Percentiles rank a stretch among this genome's conserved stretches.
These are phyloP conservation scores for Tylopilus sp. DNA, from an alignment of 768 basidiomycete species.

Conservation along the genomic window DNA sequence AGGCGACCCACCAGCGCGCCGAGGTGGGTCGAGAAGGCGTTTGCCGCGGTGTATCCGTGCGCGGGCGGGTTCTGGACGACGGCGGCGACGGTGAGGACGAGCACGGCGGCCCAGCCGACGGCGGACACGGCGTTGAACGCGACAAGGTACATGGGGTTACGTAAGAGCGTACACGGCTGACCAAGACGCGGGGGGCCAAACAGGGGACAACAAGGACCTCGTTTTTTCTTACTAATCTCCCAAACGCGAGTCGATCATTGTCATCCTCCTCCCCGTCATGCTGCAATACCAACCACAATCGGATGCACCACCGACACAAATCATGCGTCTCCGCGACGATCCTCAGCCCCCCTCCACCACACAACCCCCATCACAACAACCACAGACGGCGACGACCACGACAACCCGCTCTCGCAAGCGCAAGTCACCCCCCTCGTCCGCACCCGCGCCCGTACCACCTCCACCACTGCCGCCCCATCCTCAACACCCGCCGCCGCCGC, in stretches of 20 bases:
- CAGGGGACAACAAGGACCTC: conserved; percentile 13
- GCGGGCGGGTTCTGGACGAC: conserved; percentile 19
- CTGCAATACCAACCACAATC: conserved; percentile 27
- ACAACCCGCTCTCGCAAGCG: conserved; percentile 52
- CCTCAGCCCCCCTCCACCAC: conserved; percentile 23
- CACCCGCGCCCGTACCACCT: conserved; percentile 10
- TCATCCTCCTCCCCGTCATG: conserved; percentile 24
- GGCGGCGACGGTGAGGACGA: conserved; percentile 51
- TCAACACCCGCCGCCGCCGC: conserved; percentile 34
- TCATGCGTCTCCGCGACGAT: conserved; percentile 67
- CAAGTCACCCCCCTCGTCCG: conserved; percentile 55
- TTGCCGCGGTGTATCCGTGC: conserved; percentile 31
- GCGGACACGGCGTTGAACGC: conserved; percentile 76
- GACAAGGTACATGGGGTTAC: conserved; percentile 54
- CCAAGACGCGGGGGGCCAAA: not conserved
- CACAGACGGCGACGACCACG: not conserved
- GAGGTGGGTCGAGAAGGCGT: conserved; percentile 36
- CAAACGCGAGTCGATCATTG: conserved; percentile 31
- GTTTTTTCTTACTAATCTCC: conserved; percentile 37
- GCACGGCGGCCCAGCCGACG: conserved; percentile 71
- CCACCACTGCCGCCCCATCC: conserved; percentile 24
- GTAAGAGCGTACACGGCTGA: conserved; percentile 10
- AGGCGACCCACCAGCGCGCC: conserved; percentile 34
- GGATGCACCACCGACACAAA: conserved; percentile 12
- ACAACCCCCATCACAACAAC: conserved; percentile 9